Percentiles rank a stretch among this genome's conserved stretches.
Evolutionary conservation across 768 basidiomycete genomes (phyloP).

Genomic region (Mycena belliarum): DNA sequence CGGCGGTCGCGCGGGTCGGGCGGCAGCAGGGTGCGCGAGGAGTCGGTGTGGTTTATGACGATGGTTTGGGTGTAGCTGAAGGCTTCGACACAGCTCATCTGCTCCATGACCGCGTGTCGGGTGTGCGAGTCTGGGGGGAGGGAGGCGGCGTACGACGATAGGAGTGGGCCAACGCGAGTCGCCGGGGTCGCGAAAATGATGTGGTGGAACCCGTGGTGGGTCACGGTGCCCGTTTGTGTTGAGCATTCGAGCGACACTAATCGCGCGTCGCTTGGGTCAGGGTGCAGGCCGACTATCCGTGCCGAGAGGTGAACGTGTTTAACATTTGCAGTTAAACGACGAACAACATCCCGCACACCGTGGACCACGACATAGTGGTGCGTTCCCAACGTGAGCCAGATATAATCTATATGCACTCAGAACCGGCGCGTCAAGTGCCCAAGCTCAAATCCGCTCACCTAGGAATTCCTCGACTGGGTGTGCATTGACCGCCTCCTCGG

Average conservation of each 20-base stretch:
- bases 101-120: conserved; percentile 35
- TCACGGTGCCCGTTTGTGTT: conserved; percentile 27
- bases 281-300: conserved; percentile 46
- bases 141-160: conserved; percentile 46
- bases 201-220: conserved; percentile 57
- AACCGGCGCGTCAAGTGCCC: neutral
- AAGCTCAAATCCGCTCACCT: conserved; percentile 40
- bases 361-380: conserved; percentile 65
- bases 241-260: conserved; percentile 41
- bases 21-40: conserved; percentile 50
- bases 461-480: conserved; percentile 69
- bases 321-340: conserved; percentile 45
- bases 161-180: conserved; percentile 55
- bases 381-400: conserved; percentile 66
- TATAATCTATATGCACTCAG: conserved; percentile 51
- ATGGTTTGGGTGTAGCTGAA: conserved; percentile 59
- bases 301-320: conserved; percentile 57
- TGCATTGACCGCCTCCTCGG: conserved; percentile 49
- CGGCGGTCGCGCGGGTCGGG: conserved; percentile 48
- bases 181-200: conserved; percentile 78
- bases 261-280: conserved; percentile 35
- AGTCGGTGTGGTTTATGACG: conserved; percentile 74
- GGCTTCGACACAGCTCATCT: conserved; percentile 48
- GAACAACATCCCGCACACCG: conserved; percentile 62
- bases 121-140: conserved; percentile 30